phyloP scores from a whole-genome alignment of 2,329 filamentous ascomycete genomes.

The Endothia cerciana region DNA sequence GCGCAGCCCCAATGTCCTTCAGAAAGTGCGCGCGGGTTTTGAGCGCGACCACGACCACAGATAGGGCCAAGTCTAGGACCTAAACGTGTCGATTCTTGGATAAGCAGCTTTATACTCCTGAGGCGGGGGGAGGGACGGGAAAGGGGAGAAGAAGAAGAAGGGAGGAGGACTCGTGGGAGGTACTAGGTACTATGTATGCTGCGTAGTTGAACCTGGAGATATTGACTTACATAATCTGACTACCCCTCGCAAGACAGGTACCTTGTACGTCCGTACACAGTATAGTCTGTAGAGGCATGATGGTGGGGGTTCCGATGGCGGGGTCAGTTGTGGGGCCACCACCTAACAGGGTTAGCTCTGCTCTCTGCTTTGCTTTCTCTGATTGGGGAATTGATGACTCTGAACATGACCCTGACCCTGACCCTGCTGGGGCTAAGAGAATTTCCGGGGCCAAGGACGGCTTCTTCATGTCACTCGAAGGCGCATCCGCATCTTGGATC shows the following conservation, averaged over 20 bases:
- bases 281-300: background rate
- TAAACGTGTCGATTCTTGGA: too few relatives aligned
- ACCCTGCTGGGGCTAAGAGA: background rate
- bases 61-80: too few relatives aligned
- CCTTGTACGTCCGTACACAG: background rate
- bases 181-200: too few relatives aligned
- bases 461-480: too few relatives aligned
- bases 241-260: background rate
- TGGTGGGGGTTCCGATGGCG: background rate
- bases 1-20: background rate
- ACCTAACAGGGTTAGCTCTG: background rate
- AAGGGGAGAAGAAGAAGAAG: too few relatives aligned
- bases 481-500: background rate
- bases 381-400: background rate
- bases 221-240: too few relatives aligned
- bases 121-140: too few relatives aligned
- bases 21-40: background rate
- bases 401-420: background rate
- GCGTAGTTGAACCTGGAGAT: too few relatives aligned
- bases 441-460: background rate
- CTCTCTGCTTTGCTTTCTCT: background rate
- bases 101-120: too few relatives aligned
- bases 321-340: background rate
- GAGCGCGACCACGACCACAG: background rate
- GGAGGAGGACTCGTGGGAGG: too few relatives aligned